A percentile compares a stretch with the other conserved stretches of the same genome.
phyloP scores from a whole-genome alignment of 257 asterid species.

The Solanum chilense region DNA sequence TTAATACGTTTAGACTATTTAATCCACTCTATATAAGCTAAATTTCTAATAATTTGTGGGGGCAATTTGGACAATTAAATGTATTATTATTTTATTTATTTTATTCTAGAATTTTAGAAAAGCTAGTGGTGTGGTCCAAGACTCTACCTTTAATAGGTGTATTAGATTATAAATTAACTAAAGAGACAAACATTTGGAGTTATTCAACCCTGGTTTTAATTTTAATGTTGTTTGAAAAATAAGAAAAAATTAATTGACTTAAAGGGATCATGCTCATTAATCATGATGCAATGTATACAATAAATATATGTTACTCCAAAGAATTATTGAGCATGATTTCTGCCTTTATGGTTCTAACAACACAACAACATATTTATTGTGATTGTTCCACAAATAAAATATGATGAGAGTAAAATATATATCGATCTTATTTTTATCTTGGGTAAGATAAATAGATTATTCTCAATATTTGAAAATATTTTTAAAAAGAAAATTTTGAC shows the following conservation, averaged over 20 bases:
- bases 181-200: background rate
- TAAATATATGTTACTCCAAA: background rate
- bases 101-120: background rate
- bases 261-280: background rate
- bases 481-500: background rate
- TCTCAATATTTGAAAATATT: background rate
- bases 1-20: background rate
- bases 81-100: background rate
- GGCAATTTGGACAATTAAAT: background rate
- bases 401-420: background rate
- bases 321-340: background rate
- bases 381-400: background rate
- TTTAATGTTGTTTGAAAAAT: background rate
- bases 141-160: background rate
- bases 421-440: fast-evolving
- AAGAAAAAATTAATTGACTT: background rate
- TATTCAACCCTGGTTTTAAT: background rate
- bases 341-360: background rate
- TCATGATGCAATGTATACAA: background rate
- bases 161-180: background rate
- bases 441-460: background rate
- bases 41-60: background rate
- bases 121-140: background rate
- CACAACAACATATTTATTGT: background rate
- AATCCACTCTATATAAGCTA: background rate